Base-by-base conservation (phyloP, 352 stramenopile genomes). In the Peronospora destructor region DNA sequence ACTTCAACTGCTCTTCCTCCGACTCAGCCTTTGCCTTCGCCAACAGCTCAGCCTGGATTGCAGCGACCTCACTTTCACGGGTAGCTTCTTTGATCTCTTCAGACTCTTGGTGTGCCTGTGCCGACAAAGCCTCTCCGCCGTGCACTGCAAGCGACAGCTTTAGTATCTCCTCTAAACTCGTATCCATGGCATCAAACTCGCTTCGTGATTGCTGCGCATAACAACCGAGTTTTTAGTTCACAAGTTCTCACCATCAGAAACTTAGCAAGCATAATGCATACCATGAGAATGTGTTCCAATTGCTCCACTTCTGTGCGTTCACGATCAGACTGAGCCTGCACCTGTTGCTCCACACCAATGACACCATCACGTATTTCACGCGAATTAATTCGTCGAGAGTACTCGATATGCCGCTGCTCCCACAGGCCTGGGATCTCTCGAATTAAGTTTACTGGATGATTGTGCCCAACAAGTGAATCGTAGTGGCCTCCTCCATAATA, bases 401-500 rank as follows among this genome's bases (percentile, higher is more conserved):
- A 84, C 34, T 68, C 71, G 19, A 91, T 71, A 50, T 85, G 73
- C 23, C 71, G 71, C 11, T 66, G 71, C 36, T 92, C 81, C 75
- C 72, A 88, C 26, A 74, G 61, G 3, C 81, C 81, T 6, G 78
- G 81, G 0, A 39, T 41, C 46, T 92, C 74, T 7, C 47, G 53
- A n/a, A 90, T 66, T 17, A 85, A 49, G 46, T 90, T 90, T 13
- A 37, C 48, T 14, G 45, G 57, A 54, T 89, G 77, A 53, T 74
- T 51, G 7, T 54, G 26, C 0, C 76, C 75, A 2, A 95, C 66
- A 41, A 97, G 68, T 33, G 83, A 95, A 51, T 96, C 87, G 59
- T 97, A 97, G 56, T 97, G 88, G 3, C 85, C 85, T 28, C 88
- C 88, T 37, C 87, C 87, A 47, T 96, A 97, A 61, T 95, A 97